These are phyloP conservation scores for Hypericum androsaemum DNA, from an alignment of 345 rosid species.

Conservation along the genomic window DNA sequence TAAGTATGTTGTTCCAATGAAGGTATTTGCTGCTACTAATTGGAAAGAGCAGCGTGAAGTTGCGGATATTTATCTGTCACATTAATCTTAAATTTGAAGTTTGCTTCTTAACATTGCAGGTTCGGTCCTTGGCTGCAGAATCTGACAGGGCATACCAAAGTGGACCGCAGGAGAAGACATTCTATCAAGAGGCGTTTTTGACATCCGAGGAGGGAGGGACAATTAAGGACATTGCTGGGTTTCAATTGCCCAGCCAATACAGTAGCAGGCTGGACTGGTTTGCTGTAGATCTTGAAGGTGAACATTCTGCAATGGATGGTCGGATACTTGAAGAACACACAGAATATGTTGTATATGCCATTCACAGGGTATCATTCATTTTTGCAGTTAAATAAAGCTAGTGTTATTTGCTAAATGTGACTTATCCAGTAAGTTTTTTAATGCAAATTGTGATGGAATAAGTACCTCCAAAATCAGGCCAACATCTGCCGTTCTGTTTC, in stretches of 20 bases:
- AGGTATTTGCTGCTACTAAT: too few relatives aligned
- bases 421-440: slow-evolving; percentile 1
- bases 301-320: slow-evolving; percentile 99
- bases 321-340: slow-evolving; percentile 91
- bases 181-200: slow-evolving; percentile 57
- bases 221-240: slow-evolving; percentile 27
- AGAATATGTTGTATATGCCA: slow-evolving; percentile 96
- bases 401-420: slow-evolving; percentile 13
- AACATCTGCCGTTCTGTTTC: too few relatives aligned
- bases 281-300: slow-evolving; percentile 99
- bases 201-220: slow-evolving; percentile 40
- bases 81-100: background rate
- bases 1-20: too few relatives aligned
- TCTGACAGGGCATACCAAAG: slow-evolving; percentile 87
- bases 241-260: slow-evolving; percentile 56
- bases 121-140: slow-evolving; percentile 90
- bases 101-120: slow-evolving; percentile 32
- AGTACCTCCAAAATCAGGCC: too few relatives aligned
- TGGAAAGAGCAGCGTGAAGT: too few relatives aligned
- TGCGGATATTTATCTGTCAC: too few relatives aligned
- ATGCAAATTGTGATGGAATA: background rate
- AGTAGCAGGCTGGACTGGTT: slow-evolving; percentile 74
- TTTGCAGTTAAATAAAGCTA: slow-evolving; percentile 1
- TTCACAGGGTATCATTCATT: slow-evolving; percentile 63
- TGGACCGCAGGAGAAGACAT: slow-evolving; percentile 68